Evolutionary conservation across 352 stramenopile genomes (phyloP), one percentile per base, ranked within the genome.

Genomic region (Pythium periplocum): DNA sequence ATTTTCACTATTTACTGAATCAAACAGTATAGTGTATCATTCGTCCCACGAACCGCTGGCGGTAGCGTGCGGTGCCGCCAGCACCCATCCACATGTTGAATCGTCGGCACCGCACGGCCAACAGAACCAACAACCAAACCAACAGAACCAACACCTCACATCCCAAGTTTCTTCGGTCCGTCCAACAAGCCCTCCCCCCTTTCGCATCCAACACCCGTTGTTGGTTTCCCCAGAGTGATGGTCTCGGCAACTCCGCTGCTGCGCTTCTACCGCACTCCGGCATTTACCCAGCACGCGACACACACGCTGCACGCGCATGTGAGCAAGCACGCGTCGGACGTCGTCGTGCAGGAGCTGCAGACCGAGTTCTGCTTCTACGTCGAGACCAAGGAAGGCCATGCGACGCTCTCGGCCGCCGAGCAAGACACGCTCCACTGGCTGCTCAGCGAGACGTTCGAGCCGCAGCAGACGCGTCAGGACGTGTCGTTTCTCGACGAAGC

Each of bases 341-440:
- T 88, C 26, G 34, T 56, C 5, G 61, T 92, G 39, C 38, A 68
- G 4, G 65, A 73, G 40, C 59, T 99, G 47, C 66, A 86, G 42
- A 98, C 95, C 42, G 96, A 99, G 80, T 92, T 75, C 64, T 99
- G 95, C 71, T 99, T 99, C 73, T 98, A 99, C 74, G 83, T 99
- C 9, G 81, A 98, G 64, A 75, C 89, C 17, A 66, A 82, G 53
- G 64, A 65, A 2, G 53, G 51, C 10, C 51, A 51, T 32, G 31
- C 31, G 6, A 26, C 68, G 61, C 67, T 95, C 17, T 76, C 64
- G 17, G 40, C 52, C 9, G 57, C 66, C 6, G 73, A 98, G 31
- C 68, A 84, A 44, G 71, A 88, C 11, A 78, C 66, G 48, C 75
- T 98, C 36, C 83, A 96, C 61, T 99, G 96, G 96, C 78, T 99